Base-by-base conservation (phyloP, 805 yeast genomes). In the Candida tammaniensis region DNA sequence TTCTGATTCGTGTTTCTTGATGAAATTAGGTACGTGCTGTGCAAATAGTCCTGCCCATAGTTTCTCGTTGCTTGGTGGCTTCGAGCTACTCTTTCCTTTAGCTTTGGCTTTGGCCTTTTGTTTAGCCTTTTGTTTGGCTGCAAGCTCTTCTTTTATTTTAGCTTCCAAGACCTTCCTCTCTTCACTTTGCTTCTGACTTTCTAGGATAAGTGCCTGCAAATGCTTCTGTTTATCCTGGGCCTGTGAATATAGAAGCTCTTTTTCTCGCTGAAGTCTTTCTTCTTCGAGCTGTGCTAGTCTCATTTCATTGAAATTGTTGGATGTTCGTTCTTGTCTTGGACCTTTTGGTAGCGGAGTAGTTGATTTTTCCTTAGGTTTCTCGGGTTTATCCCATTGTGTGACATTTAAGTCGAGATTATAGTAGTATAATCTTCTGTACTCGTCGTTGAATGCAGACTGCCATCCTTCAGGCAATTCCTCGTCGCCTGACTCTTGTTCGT, bases 1-100 rank as follows among this genome's bases (percentile, higher is more conserved):
- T 35, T 78, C 80, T 2, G 66, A 53, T 44, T 77, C 82, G 55
- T 82, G 77, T 45, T 75, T 76, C 44, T 79, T 78, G 35, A 89
- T 68, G 51, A 84, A 57, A 49, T 88, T 87, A 7, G 97, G 97
- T 8, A 91, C 84, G 46, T 76, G 68, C 11, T 70, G 59, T 1
- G 96, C 97, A 53, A 91, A 77, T 20, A 65, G 44, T 25, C 51
- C 54, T 5, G 59, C 65, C 79, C 80, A 74, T 31, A 50, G 52
- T 9, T 45, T 41, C 23, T 60, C 68, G 2, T 44, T 17, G 23
- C 18, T 34, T 6, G 11, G 14, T n/a, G 28, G 23, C 12, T 34
- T 31, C 4, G 8, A n/a, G n/a, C n/a, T n/a, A 5, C n/a, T n/a
- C 32, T 25, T 27, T 23, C 31, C 30, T 31, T 40, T 33, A 12